phyloP scores from a whole-genome alignment of 2,329 filamentous ascomycete species.

The Fusarium camptoceras region DNA sequence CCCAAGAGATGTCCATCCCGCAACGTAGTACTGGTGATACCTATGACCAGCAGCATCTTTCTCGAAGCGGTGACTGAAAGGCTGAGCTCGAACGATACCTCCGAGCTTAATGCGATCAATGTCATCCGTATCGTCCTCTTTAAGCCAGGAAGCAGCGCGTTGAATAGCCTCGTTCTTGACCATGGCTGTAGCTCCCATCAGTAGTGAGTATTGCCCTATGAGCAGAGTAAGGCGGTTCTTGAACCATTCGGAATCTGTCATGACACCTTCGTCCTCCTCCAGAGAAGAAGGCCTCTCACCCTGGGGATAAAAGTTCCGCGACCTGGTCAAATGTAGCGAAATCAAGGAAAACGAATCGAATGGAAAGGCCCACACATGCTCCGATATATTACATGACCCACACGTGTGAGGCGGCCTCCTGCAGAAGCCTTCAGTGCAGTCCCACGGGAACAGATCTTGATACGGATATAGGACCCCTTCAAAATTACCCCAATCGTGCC shows the following conservation, averaged over 20 bases:
- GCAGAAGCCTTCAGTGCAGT: constrained; percentile 58
- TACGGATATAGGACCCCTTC: constrained; percentile 52
- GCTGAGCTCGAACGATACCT: constrained; percentile 57
- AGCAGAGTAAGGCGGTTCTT: constrained; percentile 51
- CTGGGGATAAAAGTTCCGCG: no score
- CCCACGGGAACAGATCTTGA: constrained; percentile 58
- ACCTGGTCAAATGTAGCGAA: constrained; percentile 51
- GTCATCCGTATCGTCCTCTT: no score
- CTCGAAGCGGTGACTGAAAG: constrained; percentile 54
- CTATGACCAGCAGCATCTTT: no score
- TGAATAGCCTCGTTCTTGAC: constrained; percentile 43
- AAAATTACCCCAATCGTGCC: constrained; percentile 58
- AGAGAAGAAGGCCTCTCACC: background rate
- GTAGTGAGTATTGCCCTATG: constrained; percentile 48
- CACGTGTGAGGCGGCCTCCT: constrained; percentile 53
- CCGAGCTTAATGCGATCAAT: constrained; percentile 53
- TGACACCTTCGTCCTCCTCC: constrained; percentile 8
- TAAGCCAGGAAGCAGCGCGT: no score
- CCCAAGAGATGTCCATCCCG: no score
- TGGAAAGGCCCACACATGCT: constrained; percentile 58
- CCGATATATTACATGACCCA: constrained; percentile 55
- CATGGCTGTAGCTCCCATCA: constrained; percentile 51
- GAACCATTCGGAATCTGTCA: constrained; percentile 48
- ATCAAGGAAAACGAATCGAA: constrained; percentile 59
- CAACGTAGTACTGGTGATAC: constrained; percentile 47